Evolutionary conservation across 106 monocot genomes (phyloP).

Genomic region (Apostasia shenzhenica): DNA sequence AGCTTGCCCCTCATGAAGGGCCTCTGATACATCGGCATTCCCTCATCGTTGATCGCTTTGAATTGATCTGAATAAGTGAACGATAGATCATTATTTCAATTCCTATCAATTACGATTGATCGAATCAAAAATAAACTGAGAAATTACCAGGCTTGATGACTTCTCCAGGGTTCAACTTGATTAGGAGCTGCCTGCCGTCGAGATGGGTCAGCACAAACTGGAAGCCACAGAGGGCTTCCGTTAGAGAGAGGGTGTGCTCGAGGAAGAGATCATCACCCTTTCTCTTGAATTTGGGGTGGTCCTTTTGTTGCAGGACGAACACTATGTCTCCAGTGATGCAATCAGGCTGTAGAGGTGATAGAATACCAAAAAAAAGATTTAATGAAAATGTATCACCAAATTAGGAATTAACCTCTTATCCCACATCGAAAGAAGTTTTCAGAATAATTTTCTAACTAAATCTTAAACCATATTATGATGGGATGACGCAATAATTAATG

Average conservation of each 20-base stretch:
- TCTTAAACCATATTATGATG: too few species aligned
- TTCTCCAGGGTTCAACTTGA: constrained; percentile 4
- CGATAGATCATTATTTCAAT: too few species aligned
- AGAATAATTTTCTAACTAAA: too few species aligned
- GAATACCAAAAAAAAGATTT: too few species aligned
- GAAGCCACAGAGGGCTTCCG: constrained; percentile 54
- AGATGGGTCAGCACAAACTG: constrained; percentile 8
- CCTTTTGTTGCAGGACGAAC: constrained; percentile 46
- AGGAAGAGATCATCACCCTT: constrained; percentile 50
- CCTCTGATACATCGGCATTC: constrained; percentile 24
- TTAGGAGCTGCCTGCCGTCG: constrained; percentile 3
- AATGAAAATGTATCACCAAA: too few species aligned
- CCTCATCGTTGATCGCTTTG: constrained; percentile 26
- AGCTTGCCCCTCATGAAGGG: constrained; percentile 27
- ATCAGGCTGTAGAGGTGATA: constrained; percentile 24
- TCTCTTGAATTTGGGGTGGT: constrained; percentile 18
- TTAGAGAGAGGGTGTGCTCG: constrained; percentile 40
- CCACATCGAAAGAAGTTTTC: too few species aligned
- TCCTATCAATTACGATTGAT: too few species aligned
- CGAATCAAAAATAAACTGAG: neutral
- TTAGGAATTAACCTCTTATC: too few species aligned
- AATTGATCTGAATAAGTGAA: constrained; percentile 19
- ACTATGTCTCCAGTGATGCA: constrained; percentile 42
- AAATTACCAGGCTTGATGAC: constrained; percentile 35
- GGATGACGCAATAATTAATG: too few species aligned